These are phyloP conservation scores for Clarireedia hainanense DNA, from an alignment of 2,329 filamentous ascomycete species.

Conservation along the genomic window DNA sequence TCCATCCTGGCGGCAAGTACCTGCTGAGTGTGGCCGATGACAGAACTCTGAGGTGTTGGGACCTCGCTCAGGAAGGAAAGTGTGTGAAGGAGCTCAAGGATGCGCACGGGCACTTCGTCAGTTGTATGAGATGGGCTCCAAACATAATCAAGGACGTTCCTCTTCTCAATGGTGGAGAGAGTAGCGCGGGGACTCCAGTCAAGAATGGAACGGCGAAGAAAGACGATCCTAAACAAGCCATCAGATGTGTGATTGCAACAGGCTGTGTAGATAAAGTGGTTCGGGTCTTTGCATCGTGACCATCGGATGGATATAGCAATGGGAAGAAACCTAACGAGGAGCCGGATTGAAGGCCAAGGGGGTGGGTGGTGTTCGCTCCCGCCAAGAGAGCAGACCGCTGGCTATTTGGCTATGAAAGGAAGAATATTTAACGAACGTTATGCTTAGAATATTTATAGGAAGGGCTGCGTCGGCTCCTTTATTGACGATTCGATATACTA, in stretches of 20 bases:
- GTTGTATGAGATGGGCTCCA: conserved; percentile 81
- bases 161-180: conserved; percentile 36
- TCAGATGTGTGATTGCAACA: conserved; percentile 80
- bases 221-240: conserved; percentile 48
- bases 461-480: conserved; percentile 3
- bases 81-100: conserved; percentile 76
- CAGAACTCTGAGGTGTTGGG: conserved; percentile 90
- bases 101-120: conserved; percentile 77
- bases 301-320: background rate
- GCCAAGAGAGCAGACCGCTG: background rate
- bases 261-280: conserved; percentile 78
- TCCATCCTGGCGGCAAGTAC: conserved; percentile 89
- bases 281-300: conserved; percentile 60
- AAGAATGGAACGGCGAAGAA: conserved; percentile 29
- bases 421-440: conserved; percentile 18
- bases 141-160: conserved; percentile 55
- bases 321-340: background rate
- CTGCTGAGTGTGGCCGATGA: conserved; percentile 81
- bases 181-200: conserved; percentile 32
- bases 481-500: background rate
- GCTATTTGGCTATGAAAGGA: background rate
- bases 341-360: background rate
- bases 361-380: background rate
- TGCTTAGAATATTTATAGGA: conserved; percentile 25
- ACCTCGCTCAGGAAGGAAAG: conserved; percentile 81